A percentile compares a stretch with the other conserved stretches of the same genome.
Evolutionary conservation across 768 basidiomycete species (phyloP).

Genomic region (Boletus eberwhitei): DNA sequence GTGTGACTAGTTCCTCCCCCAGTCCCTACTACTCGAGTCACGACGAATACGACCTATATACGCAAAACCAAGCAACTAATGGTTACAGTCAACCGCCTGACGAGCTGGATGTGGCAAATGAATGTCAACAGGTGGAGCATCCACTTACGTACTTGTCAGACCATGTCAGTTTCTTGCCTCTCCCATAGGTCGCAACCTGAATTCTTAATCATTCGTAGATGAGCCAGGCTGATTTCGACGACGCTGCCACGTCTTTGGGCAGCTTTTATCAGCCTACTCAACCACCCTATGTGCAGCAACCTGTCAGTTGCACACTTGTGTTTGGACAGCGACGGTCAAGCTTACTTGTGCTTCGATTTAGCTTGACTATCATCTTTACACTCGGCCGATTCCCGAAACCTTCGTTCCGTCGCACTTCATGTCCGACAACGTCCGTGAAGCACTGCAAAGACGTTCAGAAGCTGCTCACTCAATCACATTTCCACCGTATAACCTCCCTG

Average conservation of each 20-base stretch:
- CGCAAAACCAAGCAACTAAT: constrained; percentile 6
- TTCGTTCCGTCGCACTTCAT: constrained; percentile 73
- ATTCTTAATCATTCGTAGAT: constrained; percentile 1
- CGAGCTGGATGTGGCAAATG: constrained; percentile 12
- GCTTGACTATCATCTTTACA: constrained; percentile 94
- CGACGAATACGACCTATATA: constrained; percentile 39
- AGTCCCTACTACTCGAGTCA: constrained; percentile 30
- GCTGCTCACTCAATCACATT: constrained; percentile 35
- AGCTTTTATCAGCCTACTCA: constrained; percentile 41
- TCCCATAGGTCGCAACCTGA: not conserved
- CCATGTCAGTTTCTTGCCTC: constrained; percentile 17
- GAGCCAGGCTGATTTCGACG: constrained; percentile 32
- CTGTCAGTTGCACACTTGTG: constrained; percentile 43
- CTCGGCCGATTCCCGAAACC: constrained; percentile 57
- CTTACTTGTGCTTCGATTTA: constrained; percentile 28
- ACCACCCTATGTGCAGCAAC: constrained; percentile 59
- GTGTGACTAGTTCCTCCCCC: constrained; percentile 23
- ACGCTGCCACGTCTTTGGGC: constrained; percentile 19
- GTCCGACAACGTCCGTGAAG: constrained; percentile 70
- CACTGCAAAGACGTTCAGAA: constrained; percentile 51
- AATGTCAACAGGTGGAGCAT: constrained; percentile 25
- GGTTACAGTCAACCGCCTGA: constrained; percentile 8
- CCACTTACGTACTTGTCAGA: constrained; percentile 20
- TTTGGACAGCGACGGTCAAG: not conserved
- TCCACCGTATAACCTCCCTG: constrained; percentile 62